Evolutionary conservation across 805 yeast genomes (phyloP).

Genomic region (Ogataea philodendri): DNA sequence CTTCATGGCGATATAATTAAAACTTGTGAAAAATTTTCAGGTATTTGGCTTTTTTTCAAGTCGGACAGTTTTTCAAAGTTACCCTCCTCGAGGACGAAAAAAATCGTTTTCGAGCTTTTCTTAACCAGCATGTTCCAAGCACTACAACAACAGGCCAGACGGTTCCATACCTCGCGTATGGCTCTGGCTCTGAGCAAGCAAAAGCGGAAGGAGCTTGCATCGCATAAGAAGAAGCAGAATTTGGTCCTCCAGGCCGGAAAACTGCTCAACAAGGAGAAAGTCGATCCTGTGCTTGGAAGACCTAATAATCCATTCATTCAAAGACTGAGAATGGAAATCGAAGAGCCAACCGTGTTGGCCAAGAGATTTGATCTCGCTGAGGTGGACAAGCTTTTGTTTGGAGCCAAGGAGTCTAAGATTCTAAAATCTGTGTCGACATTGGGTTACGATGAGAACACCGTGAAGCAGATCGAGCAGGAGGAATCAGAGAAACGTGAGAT

Average conservation of each 20-base stretch:
- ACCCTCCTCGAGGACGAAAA: slow-evolving; percentile 3
- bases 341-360: slow-evolving; percentile 63
- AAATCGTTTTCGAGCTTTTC: neutral
- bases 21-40: slow-evolving; percentile 8
- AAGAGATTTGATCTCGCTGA: slow-evolving; percentile 58
- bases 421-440: slow-evolving; percentile 30
- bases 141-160: slow-evolving; percentile 6
- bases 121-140: slow-evolving; percentile 5
- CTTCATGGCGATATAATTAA: slow-evolving; percentile 41
- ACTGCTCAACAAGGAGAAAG: slow-evolving; percentile 32
- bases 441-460: slow-evolving; percentile 23
- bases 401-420: slow-evolving; percentile 66
- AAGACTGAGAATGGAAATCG: slow-evolving; percentile 63
- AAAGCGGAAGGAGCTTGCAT: slow-evolving; percentile 13
- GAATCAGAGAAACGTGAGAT: slow-evolving; percentile 65
- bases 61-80: slow-evolving; percentile 1
- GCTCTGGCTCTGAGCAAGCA: slow-evolving; percentile 15
- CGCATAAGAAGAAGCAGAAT: slow-evolving; percentile 20
- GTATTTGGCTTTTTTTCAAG: neutral
- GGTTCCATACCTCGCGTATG: slow-evolving; percentile 15
- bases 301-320: slow-evolving; percentile 62
- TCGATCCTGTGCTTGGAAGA: slow-evolving; percentile 86
- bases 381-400: slow-evolving; percentile 71
- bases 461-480: slow-evolving; percentile 29
- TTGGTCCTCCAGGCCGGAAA: slow-evolving; percentile 17